Evolutionary conservation across 2,329 filamentous ascomycete genomes (phyloP), one percentile per base, ranked within the genome.

Genomic region (Berkeleyomyces basicola): DNA sequence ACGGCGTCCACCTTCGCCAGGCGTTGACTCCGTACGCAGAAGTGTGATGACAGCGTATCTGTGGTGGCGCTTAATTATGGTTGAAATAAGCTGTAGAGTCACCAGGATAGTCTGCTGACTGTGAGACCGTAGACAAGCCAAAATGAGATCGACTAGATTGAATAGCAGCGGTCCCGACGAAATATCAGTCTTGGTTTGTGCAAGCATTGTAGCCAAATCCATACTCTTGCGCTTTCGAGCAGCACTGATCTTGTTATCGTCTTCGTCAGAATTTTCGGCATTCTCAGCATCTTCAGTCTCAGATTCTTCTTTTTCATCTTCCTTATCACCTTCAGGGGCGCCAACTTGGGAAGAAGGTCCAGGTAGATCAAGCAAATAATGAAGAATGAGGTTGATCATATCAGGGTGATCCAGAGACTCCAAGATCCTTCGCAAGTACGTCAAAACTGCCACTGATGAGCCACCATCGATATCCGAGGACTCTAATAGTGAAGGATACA

Each of bases 401-500:
- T 97, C 91, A 6, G 90, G 88, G 71, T 97, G 90, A 66, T 96
- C 90, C 11, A 99, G 78, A 0, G 89, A 87, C 71, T 96, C 91
- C 4, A 99, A 79, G 62, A 97, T 95, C 49, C 88, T 86, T 64
- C 88, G 86, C 43, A 99, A 79, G 72, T 99, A 97, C 1, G 91
- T 96, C 66, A 97, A 78, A 10, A 99, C 93, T 3, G 93, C 93
- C 31, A 97, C 90, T 0, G 93, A 96, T 5, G 93, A 99, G 61
- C 93, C 93, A 67, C 92, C 93, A 73, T 97, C 92, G 46, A 95
- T 88, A 74, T 99, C 93, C 1, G 93, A 97, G 7, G 93, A 99
- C 73, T 99, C 92, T 11, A 99, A 79, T 40, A 99, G 78, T 1
- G 95, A 99, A 1, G 93, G 93, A 71, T 99, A 97, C 83, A 99